phyloP scores from a whole-genome alignment of 176 grass and related monocot genomes.

The Typha latifolia region DNA sequence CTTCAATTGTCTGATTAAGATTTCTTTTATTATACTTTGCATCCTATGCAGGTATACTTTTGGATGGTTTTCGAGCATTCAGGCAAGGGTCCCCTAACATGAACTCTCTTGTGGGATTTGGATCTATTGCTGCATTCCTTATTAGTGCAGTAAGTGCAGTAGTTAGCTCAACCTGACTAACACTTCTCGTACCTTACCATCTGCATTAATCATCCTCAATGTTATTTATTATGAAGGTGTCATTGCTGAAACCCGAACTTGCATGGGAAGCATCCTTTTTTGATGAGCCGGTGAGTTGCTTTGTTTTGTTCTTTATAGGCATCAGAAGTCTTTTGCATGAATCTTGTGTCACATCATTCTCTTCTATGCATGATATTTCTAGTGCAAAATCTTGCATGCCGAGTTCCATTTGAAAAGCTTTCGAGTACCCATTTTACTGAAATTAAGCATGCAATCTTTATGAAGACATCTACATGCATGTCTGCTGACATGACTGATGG shows the following conservation, averaged over 20 bases:
- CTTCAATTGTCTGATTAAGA: conserved; percentile 2
- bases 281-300: conserved; percentile 83
- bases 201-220: not conserved
- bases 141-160: conserved; percentile 77
- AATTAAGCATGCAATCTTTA: too few relatives aligned
- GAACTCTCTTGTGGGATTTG: conserved; percentile 97
- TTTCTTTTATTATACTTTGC: conserved; percentile 22
- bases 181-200: not conserved
- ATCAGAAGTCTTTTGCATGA: conserved; percentile 5
- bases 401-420: too few relatives aligned
- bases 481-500: too few relatives aligned
- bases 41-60: conserved; percentile 69
- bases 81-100: conserved; percentile 91
- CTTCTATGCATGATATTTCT: not conserved
- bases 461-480: too few relatives aligned
- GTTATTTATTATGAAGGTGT: conserved; percentile 43
- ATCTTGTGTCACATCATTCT: not conserved
- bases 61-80: conserved; percentile 84
- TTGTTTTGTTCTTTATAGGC: conserved; percentile 1
- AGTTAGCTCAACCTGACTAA: conserved; percentile 10
- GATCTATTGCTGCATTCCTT: conserved; percentile 79
- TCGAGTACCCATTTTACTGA: too few relatives aligned
- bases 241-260: conserved; percentile 75
- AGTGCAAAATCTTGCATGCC: too few relatives aligned
- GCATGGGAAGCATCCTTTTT: conserved; percentile 95